Evolutionary conservation across 1,139 yeast genomes (phyloP).

Genomic region (Diutina rugosa): DNA sequence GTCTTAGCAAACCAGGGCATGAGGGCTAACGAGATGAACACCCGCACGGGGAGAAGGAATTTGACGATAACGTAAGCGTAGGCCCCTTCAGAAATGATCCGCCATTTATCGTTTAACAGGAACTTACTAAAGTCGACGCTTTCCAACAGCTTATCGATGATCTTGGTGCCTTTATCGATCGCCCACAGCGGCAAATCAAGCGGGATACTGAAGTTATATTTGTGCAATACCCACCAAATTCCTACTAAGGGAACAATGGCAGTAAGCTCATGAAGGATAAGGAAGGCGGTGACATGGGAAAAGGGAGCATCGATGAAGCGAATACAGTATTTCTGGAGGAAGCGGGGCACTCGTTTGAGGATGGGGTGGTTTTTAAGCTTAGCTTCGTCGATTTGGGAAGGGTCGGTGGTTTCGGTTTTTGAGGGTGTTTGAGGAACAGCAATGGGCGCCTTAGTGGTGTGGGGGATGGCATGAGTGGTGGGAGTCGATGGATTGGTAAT

Average conservation of each 20-base stretch:
- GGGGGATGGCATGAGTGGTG: neutral
- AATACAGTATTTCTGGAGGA: constrained; percentile 35
- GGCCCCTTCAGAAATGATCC: constrained; percentile 69
- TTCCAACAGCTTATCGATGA: constrained; percentile 35
- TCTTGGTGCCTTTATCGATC: constrained; percentile 44
- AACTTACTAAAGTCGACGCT: constrained; percentile 20
- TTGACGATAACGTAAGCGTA: constrained; percentile 76
- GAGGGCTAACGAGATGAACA: constrained; percentile 39
- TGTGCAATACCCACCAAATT: constrained; percentile 64
- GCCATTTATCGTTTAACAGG: constrained; percentile 40
- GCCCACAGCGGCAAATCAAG: constrained; percentile 59
- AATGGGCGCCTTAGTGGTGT: neutral
- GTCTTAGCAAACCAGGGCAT: constrained; percentile 62
- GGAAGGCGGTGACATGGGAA: constrained; percentile 59
- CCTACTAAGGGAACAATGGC: constrained; percentile 72
- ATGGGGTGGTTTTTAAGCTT: constrained; percentile 15
- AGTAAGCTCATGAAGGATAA: constrained; percentile 73
- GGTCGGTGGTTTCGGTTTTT: too few species aligned
- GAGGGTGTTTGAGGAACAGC: neutral
- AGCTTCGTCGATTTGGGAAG: neutral
- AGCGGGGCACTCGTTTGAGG: constrained; percentile 29
- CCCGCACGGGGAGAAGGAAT: constrained; percentile 44
- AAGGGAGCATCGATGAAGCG: constrained; percentile 49
- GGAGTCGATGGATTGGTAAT: neutral
- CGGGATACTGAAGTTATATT: constrained; percentile 24